Evolutionary conservation across 371 early-diverging fungal genomes (phyloP).

Genomic region (Mortierella sp.): DNA sequence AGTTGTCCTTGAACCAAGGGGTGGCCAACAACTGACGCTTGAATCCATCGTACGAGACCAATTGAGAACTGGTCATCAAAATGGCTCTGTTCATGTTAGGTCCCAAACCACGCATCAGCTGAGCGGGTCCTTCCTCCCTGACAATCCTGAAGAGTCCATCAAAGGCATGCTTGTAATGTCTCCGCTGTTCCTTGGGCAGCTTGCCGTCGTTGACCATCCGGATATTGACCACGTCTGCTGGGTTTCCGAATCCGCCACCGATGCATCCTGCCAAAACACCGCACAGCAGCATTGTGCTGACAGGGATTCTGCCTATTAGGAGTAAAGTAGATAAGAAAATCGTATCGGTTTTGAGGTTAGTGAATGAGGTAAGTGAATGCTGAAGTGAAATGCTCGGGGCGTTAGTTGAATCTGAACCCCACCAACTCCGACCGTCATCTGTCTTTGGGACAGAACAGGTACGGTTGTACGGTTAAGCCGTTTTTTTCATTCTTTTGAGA

Average conservation of each 20-base stretch:
- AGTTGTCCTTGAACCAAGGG: constrained; percentile 72
- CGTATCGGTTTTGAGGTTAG: not conserved
- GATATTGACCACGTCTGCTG: constrained; percentile 89
- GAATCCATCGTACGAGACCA: constrained; percentile 81
- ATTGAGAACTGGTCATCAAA: constrained; percentile 84
- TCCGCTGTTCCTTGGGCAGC: constrained; percentile 69
- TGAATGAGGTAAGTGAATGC: not conserved
- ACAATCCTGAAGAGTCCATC: constrained; percentile 80
- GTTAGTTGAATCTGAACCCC: constrained; percentile 7
- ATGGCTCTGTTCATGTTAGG: constrained; percentile 85
- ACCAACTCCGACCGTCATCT: constrained; percentile 4
- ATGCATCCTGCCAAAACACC: constrained; percentile 80
- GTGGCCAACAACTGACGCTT: constrained; percentile 74
- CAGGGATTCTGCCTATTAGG: constrained; percentile 62
- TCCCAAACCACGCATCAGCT: constrained; percentile 79
- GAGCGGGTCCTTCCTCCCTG: constrained; percentile 74
- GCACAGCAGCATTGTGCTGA: constrained; percentile 71
- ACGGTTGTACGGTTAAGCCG: not conserved
- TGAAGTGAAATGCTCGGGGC: not conserved
- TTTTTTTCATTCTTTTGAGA: not conserved
- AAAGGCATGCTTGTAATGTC: constrained; percentile 84
- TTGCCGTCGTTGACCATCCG: constrained; percentile 90
- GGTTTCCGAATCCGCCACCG: constrained; percentile 87
- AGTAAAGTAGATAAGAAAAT: not conserved
- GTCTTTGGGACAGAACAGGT: not conserved